Base-by-base conservation (phyloP, 2,329 filamentous ascomycete species). In the Alternaria ethzedia region DNA sequence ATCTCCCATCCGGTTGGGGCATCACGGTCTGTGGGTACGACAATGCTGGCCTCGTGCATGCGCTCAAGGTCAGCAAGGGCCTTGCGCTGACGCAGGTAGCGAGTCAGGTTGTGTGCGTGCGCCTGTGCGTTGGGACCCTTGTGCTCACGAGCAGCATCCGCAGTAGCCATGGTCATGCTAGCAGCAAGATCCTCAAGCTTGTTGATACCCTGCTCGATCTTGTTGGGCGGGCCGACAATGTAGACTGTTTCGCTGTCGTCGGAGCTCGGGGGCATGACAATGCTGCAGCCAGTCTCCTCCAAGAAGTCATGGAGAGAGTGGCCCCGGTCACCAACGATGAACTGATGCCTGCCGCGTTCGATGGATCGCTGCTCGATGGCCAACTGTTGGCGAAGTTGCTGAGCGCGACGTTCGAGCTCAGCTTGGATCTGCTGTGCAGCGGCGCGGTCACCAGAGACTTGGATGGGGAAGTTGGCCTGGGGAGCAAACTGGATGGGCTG, bases 101-200 rank as follows among this genome's bases (percentile, higher is more conserved):
- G 90, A 2, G 94, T 96, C 61, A 99, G 85, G 71, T 95, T 91
- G 64, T 91, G 90, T 12, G 94, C 95, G 77, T 99, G 95, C 9
- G 86, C 84, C 58, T 92, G 88, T 11, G 92, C 88, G 55, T 92
- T 92, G 59, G 86, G 85, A 30, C 91, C 88, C 15, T 91, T 90
- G 79, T 97, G 92, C 78, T 94, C 91, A 54, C 90, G 89, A 30
- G 91, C 89, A 70, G 97, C 88, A 75, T 97, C 94, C 67, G 97
- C 89, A 76, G 90, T 92, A 43, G 91, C 89, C 84, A 90, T 91
- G 74, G 93, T 90, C 89, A 97, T 95, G 77, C 89, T 90, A 74
- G 92, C 91, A 51, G 95, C 94, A 59, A 97, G 86, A 70, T 97
- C 92, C 86, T 96, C 93, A 51, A 94, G 92, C 79, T 89, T 91